Evolutionary conservation across 768 basidiomycete species (phyloP).

Genomic region (Suillus subalutaceus): DNA sequence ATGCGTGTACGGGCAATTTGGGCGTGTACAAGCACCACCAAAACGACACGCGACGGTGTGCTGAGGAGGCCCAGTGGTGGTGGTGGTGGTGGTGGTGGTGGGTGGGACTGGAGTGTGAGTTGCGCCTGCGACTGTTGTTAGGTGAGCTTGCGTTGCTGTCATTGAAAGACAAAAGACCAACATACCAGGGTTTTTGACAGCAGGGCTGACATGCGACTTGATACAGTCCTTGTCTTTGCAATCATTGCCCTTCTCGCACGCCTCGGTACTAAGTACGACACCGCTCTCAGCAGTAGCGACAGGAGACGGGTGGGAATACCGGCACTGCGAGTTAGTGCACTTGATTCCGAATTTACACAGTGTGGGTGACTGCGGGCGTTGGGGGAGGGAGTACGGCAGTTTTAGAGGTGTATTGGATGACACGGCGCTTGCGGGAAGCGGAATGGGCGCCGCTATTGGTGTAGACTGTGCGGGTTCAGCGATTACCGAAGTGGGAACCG

Average conservation of each 20-base stretch:
- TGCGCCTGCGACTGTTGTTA: conserved; percentile 35
- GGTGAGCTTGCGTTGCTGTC: conserved; percentile 17
- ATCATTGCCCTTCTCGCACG: conserved; percentile 85
- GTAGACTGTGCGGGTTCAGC: conserved; percentile 18
- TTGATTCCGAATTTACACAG: conserved; percentile 93
- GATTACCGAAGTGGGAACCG: conserved; percentile 17
- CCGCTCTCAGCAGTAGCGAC: conserved; percentile 95
- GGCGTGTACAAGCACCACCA: conserved; percentile 70
- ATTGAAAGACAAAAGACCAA: conserved; percentile 9
- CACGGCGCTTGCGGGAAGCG: conserved; percentile 27
- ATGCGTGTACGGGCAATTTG: conserved; percentile 70
- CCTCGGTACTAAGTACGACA: conserved; percentile 90
- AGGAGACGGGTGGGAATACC: conserved; percentile 95
- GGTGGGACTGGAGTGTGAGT: conserved; percentile 38
- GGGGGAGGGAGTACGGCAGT: conserved; percentile 59
- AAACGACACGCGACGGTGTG: conserved; percentile 61
- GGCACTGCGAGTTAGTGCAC: conserved; percentile 88
- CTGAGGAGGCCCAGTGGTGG: conserved; percentile 25
- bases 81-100: conserved; percentile 30
- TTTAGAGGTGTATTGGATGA: conserved; percentile 13
- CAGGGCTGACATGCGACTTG: conserved; percentile 89
- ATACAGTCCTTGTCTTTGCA: conserved; percentile 96
- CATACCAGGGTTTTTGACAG: conserved; percentile 66
- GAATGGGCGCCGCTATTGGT: conserved; percentile 30
- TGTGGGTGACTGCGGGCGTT: conserved; percentile 83